Conservation (phyloP, 2,329 filamentous ascomycete species). For the Neurospora sp. region DNA sequence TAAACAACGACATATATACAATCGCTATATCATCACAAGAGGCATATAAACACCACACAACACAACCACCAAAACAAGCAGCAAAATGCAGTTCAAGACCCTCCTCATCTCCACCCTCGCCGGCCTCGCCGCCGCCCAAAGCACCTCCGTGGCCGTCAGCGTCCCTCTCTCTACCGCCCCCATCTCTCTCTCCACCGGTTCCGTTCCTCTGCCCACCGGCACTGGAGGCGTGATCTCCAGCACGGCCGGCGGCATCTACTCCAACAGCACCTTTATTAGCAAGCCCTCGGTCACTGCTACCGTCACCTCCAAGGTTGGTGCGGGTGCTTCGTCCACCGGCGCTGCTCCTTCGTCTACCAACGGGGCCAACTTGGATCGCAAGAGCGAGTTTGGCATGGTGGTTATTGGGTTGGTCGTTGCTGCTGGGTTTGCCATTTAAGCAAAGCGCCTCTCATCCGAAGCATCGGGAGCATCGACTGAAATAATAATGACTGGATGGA, state of each 20-base stretch:
- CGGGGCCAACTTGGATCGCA: background rate
- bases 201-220: background rate
- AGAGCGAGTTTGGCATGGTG: slow-evolving; percentile 8
- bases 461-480: too few species aligned
- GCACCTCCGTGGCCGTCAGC: background rate
- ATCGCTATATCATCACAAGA: background rate
- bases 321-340: background rate
- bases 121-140: slow-evolving; percentile 7
- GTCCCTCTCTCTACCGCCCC: background rate
- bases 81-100: slow-evolving; percentile 14
- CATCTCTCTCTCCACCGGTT: background rate
- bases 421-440: slow-evolving; percentile 7
- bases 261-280: background rate
- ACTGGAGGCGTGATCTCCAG: slow-evolving; percentile 3
- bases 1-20: background rate
- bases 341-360: slow-evolving; percentile 1
- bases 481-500: too few species aligned
- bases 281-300: background rate
- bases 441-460: too few species aligned
- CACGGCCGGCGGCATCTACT: slow-evolving; percentile 1
- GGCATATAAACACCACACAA: background rate
- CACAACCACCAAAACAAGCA: background rate
- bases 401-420: slow-evolving; percentile 9
- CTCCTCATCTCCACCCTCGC: slow-evolving; percentile 13
- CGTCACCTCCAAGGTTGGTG: background rate